These are phyloP conservation scores for Austroboletus olivaceoglutinosus DNA, from an alignment of 1,284 basidiomycete genomes.

Conservation along the genomic window DNA sequence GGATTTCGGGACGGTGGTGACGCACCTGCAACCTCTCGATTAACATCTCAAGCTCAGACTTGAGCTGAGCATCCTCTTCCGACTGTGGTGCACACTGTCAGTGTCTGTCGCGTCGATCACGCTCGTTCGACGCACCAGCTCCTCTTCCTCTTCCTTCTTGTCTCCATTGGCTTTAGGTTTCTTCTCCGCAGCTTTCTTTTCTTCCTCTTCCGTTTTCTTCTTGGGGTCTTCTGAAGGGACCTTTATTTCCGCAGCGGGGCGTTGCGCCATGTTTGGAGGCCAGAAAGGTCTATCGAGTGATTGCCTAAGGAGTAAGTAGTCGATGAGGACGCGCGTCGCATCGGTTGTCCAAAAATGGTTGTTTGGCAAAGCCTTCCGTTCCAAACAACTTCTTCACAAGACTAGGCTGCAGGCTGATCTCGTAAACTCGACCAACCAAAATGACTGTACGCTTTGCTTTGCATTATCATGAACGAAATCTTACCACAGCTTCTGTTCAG, in stretches of 20 bases:
- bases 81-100: slow-evolving; percentile 50
- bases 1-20: not conserved
- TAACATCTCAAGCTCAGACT: slow-evolving; percentile 96
- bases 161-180: slow-evolving; percentile 57
- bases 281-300: slow-evolving; percentile 7
- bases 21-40: slow-evolving; percentile 88
- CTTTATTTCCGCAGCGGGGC: slow-evolving; percentile 53
- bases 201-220: slow-evolving; percentile 60
- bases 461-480: not conserved
- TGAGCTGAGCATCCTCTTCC: slow-evolving; percentile 94
- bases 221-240: slow-evolving; percentile 73
- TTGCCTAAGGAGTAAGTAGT: not conserved
- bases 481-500: slow-evolving; percentile 2
- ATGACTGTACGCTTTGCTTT: slow-evolving; percentile 21
- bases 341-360: slow-evolving; percentile 25
- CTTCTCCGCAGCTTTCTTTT: slow-evolving; percentile 38
- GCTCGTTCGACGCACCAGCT: slow-evolving; percentile 61
- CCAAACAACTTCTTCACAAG: slow-evolving; percentile 32
- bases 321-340: slow-evolving; percentile 34
- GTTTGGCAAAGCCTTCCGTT: slow-evolving; percentile 34
- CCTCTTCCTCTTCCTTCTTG: slow-evolving; percentile 77
- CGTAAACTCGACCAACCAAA: not conserved
- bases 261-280: slow-evolving; percentile 48
- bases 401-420: no score
- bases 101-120: slow-evolving; percentile 12